Evolutionary conservation across 2,329 filamentous ascomycete genomes (phyloP), one percentile per base, ranked within the genome.

Genomic region (Xenoacremonium recifei): DNA sequence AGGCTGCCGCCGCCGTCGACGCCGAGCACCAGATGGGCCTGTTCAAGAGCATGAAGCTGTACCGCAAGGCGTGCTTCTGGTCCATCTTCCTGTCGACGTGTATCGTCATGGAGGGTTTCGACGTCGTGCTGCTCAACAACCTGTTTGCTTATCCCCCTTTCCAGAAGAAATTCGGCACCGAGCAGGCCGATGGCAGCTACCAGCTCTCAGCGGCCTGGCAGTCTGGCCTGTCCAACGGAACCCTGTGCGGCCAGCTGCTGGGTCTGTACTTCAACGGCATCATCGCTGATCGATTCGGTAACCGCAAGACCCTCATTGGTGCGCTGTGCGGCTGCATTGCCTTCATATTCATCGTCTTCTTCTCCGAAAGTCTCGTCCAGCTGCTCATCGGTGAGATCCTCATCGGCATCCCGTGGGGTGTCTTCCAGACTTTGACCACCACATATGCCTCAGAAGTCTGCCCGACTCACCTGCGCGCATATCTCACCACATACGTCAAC

Each of bases 231-330:
- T 39, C 44, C 4, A 46, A 42, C 23, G 48, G 36, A 5, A 47
- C 40, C 15, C 46, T 44, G 20, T 42, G 43, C 10, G 45, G 50
- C 19, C 35, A 48, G 21, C 46, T 56, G 23, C 39, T 55, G 10
- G 53, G 54, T 4, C 35, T 47, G 13, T 44, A 51, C 18, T 31
- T 42, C 12, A 50, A 50, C 12, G 54, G 53, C 7, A 50, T 38
- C 21, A 32, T 44, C 13, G 37, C 50, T 6, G 49, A 48, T 13
- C 37, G 45, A 9, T 49, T 45, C 13, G 54, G 54, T 10, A 44
- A 44, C 18, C 41, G 76, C n/a, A 75, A 71, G 57, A 79, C 76
- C 10, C 71, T 83, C 51, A 72, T 82, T 21, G 65, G 49, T 5
- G 74, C 72, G 5, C 48, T 75, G 32, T 45, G 60, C 4, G 25